Percentiles rank a stretch among this genome's conserved stretches.
Conservation (phyloP, 1,284 basidiomycete genomes). For the Microbotryum violaceum region DNA sequence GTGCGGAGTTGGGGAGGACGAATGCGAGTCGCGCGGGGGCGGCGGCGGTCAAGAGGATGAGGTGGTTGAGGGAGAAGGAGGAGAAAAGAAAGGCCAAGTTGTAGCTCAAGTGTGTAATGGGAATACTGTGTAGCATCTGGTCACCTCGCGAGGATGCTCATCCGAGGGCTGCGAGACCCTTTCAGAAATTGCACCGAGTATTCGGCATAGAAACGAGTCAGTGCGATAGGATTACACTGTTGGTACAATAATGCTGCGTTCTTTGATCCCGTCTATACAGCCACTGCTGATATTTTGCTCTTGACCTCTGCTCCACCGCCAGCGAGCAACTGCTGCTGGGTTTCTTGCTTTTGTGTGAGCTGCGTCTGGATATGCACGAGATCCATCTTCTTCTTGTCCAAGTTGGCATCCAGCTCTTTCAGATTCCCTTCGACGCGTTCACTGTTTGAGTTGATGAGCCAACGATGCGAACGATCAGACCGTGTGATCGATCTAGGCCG, state of each 20-base stretch:
- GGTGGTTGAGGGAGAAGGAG: conserved; percentile 2
- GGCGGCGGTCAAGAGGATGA: conserved; percentile 49
- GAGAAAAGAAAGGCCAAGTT: conserved; percentile 3
- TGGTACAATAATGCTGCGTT: no score
- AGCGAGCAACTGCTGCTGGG: no score
- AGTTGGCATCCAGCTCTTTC: conserved; percentile 62
- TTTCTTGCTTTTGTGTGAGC: no score
- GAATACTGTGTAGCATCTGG: no score
- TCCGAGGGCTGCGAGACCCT: no score
- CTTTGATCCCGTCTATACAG: no score
- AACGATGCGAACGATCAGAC: not conserved
- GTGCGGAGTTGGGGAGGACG: conserved; percentile 55
- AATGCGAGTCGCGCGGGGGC: conserved; percentile 73
- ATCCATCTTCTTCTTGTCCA: conserved; percentile 71
- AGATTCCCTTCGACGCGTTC: conserved; percentile 71
- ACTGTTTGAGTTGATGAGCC: conserved; percentile 44
- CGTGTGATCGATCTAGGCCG: conserved; percentile 11
- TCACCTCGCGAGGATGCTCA: no score
- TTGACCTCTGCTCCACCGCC: no score
- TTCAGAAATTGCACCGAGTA: no score
- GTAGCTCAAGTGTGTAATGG: not conserved
- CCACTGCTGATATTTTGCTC: no score
- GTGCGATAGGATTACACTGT: no score
- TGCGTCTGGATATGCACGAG: conserved; percentile 41
- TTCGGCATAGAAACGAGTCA: no score